A percentile compares a stretch with the other conserved stretches of the same genome.
phyloP scores from a whole-genome alignment of 2,329 filamentous ascomycete species.

The Ascochyta lentis region DNA sequence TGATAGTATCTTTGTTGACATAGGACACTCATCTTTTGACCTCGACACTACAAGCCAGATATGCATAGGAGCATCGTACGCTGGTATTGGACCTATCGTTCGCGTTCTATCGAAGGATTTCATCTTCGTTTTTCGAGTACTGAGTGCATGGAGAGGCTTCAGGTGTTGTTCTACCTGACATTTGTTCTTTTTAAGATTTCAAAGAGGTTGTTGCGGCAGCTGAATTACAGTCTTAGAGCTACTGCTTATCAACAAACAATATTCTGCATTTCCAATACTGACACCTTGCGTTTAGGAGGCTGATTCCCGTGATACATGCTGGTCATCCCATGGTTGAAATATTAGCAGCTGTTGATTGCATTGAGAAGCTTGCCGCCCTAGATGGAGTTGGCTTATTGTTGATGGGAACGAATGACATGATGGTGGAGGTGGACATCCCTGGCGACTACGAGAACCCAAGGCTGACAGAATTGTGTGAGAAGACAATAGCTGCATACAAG shows the following conservation, averaged over 20 bases:
- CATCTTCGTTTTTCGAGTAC: too few species aligned
- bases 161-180: too few species aligned
- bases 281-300: too few species aligned
- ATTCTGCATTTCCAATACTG: conserved; percentile 49
- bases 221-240: conserved; percentile 50
- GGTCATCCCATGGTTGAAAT: conserved; percentile 55
- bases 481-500: conserved; percentile 48
- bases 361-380: conserved; percentile 51
- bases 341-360: conserved; percentile 46
- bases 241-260: conserved; percentile 46
- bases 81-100: too few species aligned
- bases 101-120: too few species aligned
- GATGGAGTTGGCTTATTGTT: conserved; percentile 54
- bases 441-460: conserved; percentile 48
- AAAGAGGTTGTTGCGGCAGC: conserved; percentile 47
- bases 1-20: too few species aligned
- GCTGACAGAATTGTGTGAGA: conserved; percentile 35
- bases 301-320: too few species aligned
- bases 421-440: conserved; percentile 53
- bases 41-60: too few species aligned
- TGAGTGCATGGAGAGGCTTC: too few species aligned
- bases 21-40: too few species aligned
- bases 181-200: conserved; percentile 47
- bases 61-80: too few species aligned
- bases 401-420: conserved; percentile 55